Conservation (phyloP, 23 red algal genomes). For the Agarophyton chilense region DNA sequence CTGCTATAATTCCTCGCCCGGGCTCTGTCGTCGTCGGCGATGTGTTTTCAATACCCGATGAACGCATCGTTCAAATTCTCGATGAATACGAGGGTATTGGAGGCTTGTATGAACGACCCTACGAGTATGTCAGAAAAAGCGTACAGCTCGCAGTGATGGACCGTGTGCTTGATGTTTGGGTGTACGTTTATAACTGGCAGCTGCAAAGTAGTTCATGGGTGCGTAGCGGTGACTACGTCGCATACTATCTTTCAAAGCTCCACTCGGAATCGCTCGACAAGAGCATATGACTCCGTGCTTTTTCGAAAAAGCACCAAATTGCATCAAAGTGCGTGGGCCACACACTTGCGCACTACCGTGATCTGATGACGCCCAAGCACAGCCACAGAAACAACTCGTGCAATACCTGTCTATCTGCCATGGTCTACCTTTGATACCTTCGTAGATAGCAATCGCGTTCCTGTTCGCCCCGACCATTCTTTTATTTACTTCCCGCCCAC, state of each 20-base stretch:
- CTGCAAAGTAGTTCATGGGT: background rate
- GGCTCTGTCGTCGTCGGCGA: conserved; percentile 14
- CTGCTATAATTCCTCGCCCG: background rate
- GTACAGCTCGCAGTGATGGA: background rate
- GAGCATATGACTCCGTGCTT: background rate
- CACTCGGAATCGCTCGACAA: too few relatives aligned
- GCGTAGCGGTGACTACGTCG: conserved; percentile 31
- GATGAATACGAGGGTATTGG: conserved; percentile 54
- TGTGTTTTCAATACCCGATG: conserved; percentile 30
- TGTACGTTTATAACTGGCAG: conserved; percentile 51
- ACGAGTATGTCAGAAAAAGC: conserved; percentile 11
- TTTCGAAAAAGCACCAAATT: background rate
- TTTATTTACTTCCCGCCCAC: background rate
- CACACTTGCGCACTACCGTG: background rate
- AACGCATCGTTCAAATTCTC: background rate
- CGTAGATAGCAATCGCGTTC: background rate
- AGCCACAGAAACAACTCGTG: background rate
- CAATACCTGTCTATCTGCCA: too few relatives aligned
- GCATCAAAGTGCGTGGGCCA: background rate
- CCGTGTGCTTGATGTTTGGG: background rate
- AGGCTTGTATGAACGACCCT: conserved; percentile 5
- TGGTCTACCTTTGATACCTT: too few relatives aligned
- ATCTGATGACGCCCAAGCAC: conserved; percentile 12
- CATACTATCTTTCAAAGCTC: conserved; percentile 7
- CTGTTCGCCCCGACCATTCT: background rate